These are phyloP conservation scores for Nannochloropsis salina DNA, from an alignment of 108 stramenopile genomes.

Conservation along the genomic window DNA sequence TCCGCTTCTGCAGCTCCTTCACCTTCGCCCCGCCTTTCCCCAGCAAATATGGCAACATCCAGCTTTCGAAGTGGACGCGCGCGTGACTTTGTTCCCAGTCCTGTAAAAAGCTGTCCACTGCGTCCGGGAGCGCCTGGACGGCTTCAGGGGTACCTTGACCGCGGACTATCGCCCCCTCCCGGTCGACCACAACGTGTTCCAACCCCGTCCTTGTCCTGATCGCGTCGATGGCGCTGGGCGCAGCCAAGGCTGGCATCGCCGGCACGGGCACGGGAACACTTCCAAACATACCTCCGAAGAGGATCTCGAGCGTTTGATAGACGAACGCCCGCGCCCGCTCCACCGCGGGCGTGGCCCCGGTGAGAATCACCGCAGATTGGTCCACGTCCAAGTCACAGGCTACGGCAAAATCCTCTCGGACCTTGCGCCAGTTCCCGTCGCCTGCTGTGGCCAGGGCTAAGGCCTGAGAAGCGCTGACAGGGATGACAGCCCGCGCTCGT, in stretches of 20 bases:
- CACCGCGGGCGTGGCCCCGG: not conserved
- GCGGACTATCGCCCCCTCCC: not conserved
- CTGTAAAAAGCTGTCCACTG: not conserved
- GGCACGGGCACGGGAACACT: not conserved
- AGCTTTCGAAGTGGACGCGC: not conserved
- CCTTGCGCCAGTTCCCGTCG: not conserved
- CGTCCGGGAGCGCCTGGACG: not conserved
- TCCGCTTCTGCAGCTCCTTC: slow-evolving; percentile 17
- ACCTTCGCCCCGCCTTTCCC: not conserved
- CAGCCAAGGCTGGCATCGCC: not conserved
- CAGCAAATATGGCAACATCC: slow-evolving; percentile 1
- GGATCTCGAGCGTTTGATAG: not conserved
- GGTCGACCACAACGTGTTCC: not conserved
- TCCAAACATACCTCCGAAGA: not conserved
- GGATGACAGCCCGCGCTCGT: not conserved
- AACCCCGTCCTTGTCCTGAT: not conserved
- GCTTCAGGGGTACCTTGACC: not conserved
- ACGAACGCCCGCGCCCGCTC: not conserved
- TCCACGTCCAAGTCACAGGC: slow-evolving; percentile 1
- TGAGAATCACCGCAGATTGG: not conserved
- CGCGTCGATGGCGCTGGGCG: not conserved
- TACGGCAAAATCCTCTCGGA: not conserved
- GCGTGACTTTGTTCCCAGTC: not conserved
- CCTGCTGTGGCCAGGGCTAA: not conserved
- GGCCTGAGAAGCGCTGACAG: not conserved